phyloP scores from a whole-genome alignment of 2,329 filamentous ascomycete species.

The Akanthomyces uredinophilus region DNA sequence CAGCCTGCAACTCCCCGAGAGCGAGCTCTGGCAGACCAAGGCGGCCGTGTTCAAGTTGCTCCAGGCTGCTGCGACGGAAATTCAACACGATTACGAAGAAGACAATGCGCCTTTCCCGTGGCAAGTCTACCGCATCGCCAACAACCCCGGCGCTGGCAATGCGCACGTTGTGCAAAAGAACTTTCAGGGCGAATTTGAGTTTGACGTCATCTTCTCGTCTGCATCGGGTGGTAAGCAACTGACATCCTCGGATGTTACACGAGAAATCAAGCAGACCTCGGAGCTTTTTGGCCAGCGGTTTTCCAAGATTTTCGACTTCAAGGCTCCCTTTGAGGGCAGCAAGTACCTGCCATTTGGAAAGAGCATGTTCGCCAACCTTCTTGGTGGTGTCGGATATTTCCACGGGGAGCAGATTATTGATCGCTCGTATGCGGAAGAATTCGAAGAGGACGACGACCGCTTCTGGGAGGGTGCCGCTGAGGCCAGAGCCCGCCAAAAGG shows the following conservation, averaged over 20 bases:
- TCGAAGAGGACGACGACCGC: slow-evolving; percentile 89
- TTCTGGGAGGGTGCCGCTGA: slow-evolving; percentile 92
- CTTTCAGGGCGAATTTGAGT: slow-evolving; percentile 86
- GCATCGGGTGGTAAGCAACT: slow-evolving; percentile 56
- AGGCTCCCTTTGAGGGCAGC: slow-evolving; percentile 67
- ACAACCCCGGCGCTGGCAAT: slow-evolving; percentile 68
- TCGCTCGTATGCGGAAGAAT: slow-evolving; percentile 84
- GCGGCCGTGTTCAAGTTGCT: slow-evolving; percentile 52
- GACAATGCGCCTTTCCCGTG: slow-evolving; percentile 77
- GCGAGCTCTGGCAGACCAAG: slow-evolving; percentile 82
- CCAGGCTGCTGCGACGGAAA: slow-evolving; percentile 44
- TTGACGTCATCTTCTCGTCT: slow-evolving; percentile 87
- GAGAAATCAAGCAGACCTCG: slow-evolving; percentile 61
- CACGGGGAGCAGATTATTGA: slow-evolving; percentile 84
- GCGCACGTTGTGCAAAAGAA: slow-evolving; percentile 86
- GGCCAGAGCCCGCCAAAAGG: slow-evolving; percentile 63
- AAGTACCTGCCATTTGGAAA: slow-evolving; percentile 77
- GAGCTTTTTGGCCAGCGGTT: slow-evolving; percentile 72
- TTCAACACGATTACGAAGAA: slow-evolving; percentile 43
- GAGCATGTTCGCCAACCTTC: slow-evolving; percentile 88
- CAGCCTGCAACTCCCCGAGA: slow-evolving; percentile 60
- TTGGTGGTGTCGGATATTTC: slow-evolving; percentile 95
- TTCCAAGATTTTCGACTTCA: slow-evolving; percentile 57
- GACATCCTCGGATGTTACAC: slow-evolving; percentile 59
- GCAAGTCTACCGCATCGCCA: slow-evolving; percentile 74